A percentile compares a stretch with the other conserved stretches of the same genome.
Conservation (phyloP, 2,329 filamentous ascomycete species). For the Penicillium freii region DNA sequence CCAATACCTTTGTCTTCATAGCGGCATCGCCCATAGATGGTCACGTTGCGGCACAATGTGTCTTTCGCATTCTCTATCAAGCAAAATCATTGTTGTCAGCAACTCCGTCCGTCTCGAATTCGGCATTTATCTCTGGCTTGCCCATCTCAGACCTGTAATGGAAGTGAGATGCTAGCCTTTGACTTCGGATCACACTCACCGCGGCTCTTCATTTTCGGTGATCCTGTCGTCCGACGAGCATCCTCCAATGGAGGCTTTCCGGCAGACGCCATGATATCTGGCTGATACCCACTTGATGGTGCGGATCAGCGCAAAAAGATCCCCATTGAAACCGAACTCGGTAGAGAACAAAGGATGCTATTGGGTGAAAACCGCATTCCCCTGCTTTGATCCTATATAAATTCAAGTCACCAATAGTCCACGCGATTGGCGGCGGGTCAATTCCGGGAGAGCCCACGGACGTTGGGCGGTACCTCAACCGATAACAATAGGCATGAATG, state of each 20-base stretch:
- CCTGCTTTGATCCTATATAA: constrained; percentile 21
- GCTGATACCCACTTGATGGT: constrained; percentile 32
- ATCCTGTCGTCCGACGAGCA: constrained; percentile 45
- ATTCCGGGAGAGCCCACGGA: constrained; percentile 14
- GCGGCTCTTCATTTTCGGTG: constrained; percentile 50
- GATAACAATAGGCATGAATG: constrained; percentile 9
- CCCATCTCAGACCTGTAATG: not conserved
- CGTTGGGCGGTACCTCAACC: constrained; percentile 9
- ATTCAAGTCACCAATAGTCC: constrained; percentile 14
- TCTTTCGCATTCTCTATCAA: constrained; percentile 72
- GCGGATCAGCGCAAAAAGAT: constrained; percentile 38
- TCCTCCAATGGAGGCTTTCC: constrained; percentile 47
- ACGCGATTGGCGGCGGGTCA: constrained; percentile 21
- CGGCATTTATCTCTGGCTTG: constrained; percentile 2
- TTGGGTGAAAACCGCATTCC: constrained; percentile 41
- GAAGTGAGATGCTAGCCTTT: not conserved
- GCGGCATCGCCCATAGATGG: constrained; percentile 89
- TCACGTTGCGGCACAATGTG: constrained; percentile 85
- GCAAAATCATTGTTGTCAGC: constrained; percentile 8
- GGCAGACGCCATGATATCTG: constrained; percentile 43
- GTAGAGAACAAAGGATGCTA: constrained; percentile 28
- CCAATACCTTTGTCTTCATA: constrained; percentile 77
- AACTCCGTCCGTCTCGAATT: not conserved
- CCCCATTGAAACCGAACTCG: constrained; percentile 41
- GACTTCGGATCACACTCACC: constrained; percentile 36